These are phyloP conservation scores for Diplodia seriata DNA, from an alignment of 2,329 filamentous ascomycete species.

Conservation along the genomic window DNA sequence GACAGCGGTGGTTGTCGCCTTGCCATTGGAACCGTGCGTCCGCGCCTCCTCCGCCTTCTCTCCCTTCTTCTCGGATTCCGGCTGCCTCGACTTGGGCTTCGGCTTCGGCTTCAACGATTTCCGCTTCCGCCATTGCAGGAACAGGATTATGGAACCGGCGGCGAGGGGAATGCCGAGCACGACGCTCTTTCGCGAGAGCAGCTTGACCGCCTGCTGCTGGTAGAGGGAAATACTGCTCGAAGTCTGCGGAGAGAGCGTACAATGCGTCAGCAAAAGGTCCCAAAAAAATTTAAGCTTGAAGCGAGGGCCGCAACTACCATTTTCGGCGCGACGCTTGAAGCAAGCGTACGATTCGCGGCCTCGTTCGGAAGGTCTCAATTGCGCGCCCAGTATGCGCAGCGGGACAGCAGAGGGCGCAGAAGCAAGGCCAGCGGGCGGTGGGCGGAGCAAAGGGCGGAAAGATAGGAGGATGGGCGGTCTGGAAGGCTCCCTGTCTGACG, in stretches of 20 bases:
- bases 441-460: slow-evolving; percentile 16
- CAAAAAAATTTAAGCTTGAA: neutral
- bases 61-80: neutral
- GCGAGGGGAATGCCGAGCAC: slow-evolving; percentile 26
- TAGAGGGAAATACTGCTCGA: slow-evolving; percentile 25
- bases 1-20: neutral
- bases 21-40: slow-evolving; percentile 7
- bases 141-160: slow-evolving; percentile 30
- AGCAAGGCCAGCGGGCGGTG: neutral
- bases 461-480: slow-evolving; percentile 27
- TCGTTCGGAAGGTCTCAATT: neutral
- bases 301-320: slow-evolving; percentile 7
- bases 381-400: neutral
- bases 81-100: slow-evolving; percentile 16
- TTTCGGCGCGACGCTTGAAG: slow-evolving; percentile 22
- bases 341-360: slow-evolving; percentile 7
- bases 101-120: slow-evolving; percentile 28
- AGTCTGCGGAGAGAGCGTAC: slow-evolving; percentile 1
- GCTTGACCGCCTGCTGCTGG: slow-evolving; percentile 31
- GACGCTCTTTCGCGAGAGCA: slow-evolving; percentile 31
- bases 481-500: slow-evolving; percentile 11
- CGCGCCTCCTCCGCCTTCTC: neutral
- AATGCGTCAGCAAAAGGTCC: neutral
- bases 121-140: slow-evolving; percentile 32
- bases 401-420: neutral